Evolutionary conservation across 2,329 filamentous ascomycete genomes (phyloP), one percentile per base, ranked within the genome.

Genomic region (Aureobasidium sp.): DNA sequence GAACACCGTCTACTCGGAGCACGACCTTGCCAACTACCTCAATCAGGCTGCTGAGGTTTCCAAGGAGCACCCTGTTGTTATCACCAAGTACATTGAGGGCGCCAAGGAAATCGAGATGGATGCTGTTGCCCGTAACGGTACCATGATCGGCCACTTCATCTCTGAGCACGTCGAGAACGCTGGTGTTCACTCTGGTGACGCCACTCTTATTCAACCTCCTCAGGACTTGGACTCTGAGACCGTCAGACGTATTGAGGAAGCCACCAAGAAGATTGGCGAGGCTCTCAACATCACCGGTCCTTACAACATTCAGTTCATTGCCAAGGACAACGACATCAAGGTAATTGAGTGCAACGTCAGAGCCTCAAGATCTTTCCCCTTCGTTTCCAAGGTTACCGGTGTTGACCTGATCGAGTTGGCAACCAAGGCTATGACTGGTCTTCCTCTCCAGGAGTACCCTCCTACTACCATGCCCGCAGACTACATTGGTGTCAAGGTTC

Each of bases 21-120:
- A 93, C 72, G 94, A 97, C 73, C 80, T 99, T 63, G 89, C 90
- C 69, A 87, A 82, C 71, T 97, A 95, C 76, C 82, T 99, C 48
- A 85, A 89, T 67, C 93, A 97, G 77, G 94, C 94, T 60, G 90
- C 85, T 7, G 92, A 96, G 67, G 94, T 99, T 51, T 97, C 94
- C 6, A 87, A 90, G 65, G 93, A 97, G 65, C 90, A 97, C 74
- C 94, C 94, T 0, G 94, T 99, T 12, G 94, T 99, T 65, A 97
- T 99, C 71, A 97, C 93, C 65, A 99, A 99, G 79, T 99, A 97
- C 78, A 97, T 99, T 68, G 94, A 99, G 80, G 94, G 96, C 68
- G 94, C 94, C 67, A 97, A 99, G 81, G 94, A 99, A 76, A 97
- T 99, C 66, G 94, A 99, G 77, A 97, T 99, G 94, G 94, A 99